A percentile compares a stretch with the other conserved stretches of the same genome.
These are phyloP conservation scores for Boletus eberwhitei DNA, from an alignment of 768 basidiomycete species.

Conservation along the genomic window DNA sequence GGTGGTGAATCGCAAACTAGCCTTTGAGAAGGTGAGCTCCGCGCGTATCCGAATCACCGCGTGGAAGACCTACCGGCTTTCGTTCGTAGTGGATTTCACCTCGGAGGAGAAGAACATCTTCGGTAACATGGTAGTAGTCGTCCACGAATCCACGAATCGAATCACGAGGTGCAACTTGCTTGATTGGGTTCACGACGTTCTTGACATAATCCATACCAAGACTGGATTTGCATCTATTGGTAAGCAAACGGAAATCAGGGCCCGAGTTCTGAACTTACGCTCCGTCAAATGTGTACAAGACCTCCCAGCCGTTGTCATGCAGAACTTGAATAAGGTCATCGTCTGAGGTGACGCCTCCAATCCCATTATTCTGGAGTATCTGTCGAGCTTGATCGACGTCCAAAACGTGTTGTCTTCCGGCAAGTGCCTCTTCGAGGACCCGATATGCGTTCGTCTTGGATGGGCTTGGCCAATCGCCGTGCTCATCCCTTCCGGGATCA, in stretches of 20 bases:
- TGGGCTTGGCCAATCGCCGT: constrained; percentile 24
- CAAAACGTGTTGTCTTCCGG: constrained; percentile 19
- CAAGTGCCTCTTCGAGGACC: constrained; percentile 16
- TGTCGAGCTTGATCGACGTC: constrained; percentile 23
- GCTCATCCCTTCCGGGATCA: constrained; percentile 8
- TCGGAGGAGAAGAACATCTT: constrained; percentile 39
- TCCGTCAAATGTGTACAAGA: constrained; percentile 38
- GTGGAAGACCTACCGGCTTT: constrained; percentile 36
- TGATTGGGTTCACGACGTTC: constrained; percentile 38
- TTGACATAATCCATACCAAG: constrained; percentile 44
- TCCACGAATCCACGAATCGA: constrained; percentile 40
- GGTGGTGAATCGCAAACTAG: constrained; percentile 34
- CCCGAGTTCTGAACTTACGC: constrained; percentile 28
- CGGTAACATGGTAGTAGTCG: constrained; percentile 33
- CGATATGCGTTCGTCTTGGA: constrained; percentile 19
- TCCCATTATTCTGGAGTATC: constrained; percentile 12
- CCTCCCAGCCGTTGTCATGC: constrained; percentile 35
- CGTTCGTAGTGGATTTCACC: constrained; percentile 40
- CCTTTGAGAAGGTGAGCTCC: constrained; percentile 23
- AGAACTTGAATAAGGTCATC: constrained; percentile 29
- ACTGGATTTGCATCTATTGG: constrained; percentile 19
- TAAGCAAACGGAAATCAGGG: constrained; percentile 4
- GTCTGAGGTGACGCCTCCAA: constrained; percentile 22
- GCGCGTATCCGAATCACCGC: not conserved
- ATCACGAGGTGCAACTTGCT: constrained; percentile 34